These are phyloP conservation scores for Kluyveromyces starmeri DNA, from an alignment of 805 yeast species.

Conservation along the genomic window DNA sequence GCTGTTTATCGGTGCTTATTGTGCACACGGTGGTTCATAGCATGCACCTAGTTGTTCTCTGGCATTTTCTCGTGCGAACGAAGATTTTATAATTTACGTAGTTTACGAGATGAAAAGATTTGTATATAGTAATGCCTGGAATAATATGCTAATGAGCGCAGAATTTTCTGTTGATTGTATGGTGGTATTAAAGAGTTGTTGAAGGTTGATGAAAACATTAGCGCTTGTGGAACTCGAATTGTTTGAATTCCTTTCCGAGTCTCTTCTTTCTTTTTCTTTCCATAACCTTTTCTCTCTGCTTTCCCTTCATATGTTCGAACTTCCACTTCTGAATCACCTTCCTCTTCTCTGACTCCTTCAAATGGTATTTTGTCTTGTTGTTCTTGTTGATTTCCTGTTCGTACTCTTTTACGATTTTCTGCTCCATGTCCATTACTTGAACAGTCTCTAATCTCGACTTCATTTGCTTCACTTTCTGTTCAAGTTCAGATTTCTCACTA, in stretches of 20 bases:
- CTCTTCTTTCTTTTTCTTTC: conserved; percentile 83
- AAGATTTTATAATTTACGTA: too few species aligned
- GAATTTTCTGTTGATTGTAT: too few species aligned
- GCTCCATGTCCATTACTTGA: conserved; percentile 67
- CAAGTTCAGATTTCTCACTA: conserved; percentile 43
- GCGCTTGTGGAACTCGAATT: conserved; percentile 35
- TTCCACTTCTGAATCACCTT: conserved; percentile 70
- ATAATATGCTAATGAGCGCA: neutral
- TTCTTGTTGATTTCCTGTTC: conserved; percentile 45
- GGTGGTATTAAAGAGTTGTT: neutral
- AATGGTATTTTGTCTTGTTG: conserved; percentile 43
- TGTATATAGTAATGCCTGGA: neutral
- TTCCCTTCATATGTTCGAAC: conserved; percentile 62
- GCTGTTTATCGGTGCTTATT: too few species aligned
- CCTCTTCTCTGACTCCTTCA: conserved; percentile 63
- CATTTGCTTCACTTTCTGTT: conserved; percentile 51
- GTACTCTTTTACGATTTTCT: conserved; percentile 52
- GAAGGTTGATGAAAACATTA: neutral
- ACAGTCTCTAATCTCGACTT: conserved; percentile 59
- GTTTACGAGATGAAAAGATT: too few species aligned
- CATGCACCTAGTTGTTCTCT: too few species aligned
- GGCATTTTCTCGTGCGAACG: too few species aligned
- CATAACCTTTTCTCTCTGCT: conserved; percentile 71
- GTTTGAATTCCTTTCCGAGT: conserved; percentile 69
- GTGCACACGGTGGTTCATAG: too few species aligned